Base-by-base conservation (phyloP, 768 basidiomycete genomes). In the Rhodocollybia butyracea region DNA sequence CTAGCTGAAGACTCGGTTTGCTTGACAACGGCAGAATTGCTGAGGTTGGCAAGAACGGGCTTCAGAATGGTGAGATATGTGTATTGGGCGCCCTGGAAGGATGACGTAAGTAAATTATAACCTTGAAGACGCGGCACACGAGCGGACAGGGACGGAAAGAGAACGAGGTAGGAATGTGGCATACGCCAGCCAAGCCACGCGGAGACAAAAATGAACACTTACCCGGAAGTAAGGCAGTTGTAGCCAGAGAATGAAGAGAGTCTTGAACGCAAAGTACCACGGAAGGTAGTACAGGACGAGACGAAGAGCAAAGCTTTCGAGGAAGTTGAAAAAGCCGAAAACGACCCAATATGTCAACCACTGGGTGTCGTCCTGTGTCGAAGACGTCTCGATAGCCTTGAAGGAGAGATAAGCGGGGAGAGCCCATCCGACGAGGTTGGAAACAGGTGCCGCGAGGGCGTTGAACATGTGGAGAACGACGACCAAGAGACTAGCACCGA, bases 311-410 rank as follows among this genome's bases (percentile, higher is more conserved):
- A 96, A 80, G 65, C 83, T 87, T 76, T 98, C 96, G 57, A 91
- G 64, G 73, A 97, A 91, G 77, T 89, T 96, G 82, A 97, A 87
- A 72, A 86, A 89, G 53, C 93, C 94, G 63, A 97, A 95, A 52
- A 96, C 82, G 66, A 91, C 81, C 96, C 96, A 98, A 79, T 98
- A 98, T 2, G 95, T 96, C 66, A 98, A 80, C 94, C 94, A 98
- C 74, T 97, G 94, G 64, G 89, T 78, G 72, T 96, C 91, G 62
- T 96, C 93, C 61, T 86, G 80, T 57, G 85, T 77, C 2, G 82
- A 78, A n/a, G 92, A 91, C 4, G 81, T 73, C 72, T 98, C 96
- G 67, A 99, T 84, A 27, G 97, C 95, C 74, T 89, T 89, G 78
- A 98, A 84, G 50, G 94, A 97, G 70, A 97, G 84, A 71, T 93